phyloP scores from a whole-genome alignment of 169 alveolate genomes.

The Cystoisospora suis region DNA sequence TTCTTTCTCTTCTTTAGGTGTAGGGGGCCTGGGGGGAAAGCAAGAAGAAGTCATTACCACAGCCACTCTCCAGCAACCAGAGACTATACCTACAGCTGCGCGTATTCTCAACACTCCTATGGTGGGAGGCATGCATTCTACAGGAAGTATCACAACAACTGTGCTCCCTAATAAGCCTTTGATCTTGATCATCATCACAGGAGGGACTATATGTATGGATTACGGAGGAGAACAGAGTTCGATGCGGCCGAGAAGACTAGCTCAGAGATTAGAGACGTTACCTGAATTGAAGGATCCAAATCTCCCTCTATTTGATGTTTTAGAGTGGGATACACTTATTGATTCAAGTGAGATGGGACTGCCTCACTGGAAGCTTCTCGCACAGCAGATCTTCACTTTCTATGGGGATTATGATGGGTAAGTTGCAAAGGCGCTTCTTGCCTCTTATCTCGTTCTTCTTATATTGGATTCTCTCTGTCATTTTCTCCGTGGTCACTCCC shows the following conservation, averaged over 20 bases:
- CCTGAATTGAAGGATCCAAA: constrained; percentile 41
- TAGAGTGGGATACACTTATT: constrained; percentile 68
- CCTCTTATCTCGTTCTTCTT: background rate
- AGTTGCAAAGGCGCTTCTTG: no score
- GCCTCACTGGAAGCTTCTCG: constrained; percentile 66
- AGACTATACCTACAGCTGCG: no score
- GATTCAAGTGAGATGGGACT: constrained; percentile 64
- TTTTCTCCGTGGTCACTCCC: no score
- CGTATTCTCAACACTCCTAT: no score
- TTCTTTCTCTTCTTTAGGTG: no score
- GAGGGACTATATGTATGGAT: constrained; percentile 70
- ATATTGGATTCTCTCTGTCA: background rate
- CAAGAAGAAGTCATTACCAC: no score
- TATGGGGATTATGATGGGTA: constrained; percentile 68
- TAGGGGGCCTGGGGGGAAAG: no score
- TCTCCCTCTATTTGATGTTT: constrained; percentile 54
- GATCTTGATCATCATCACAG: constrained; percentile 61
- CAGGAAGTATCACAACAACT: background rate
- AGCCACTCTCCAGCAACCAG: no score
- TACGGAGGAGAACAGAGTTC: constrained; percentile 8
- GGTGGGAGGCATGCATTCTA: no score
- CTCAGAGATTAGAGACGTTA: background rate
- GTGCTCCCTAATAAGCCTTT: constrained; percentile 26
- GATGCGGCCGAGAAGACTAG: constrained; percentile 41
- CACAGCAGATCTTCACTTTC: constrained; percentile 50